Evolutionary conservation across 2,329 filamentous ascomycete genomes (phyloP), one percentile per base, ranked within the genome.

Genomic region (Kalaharituber pfeilii): DNA sequence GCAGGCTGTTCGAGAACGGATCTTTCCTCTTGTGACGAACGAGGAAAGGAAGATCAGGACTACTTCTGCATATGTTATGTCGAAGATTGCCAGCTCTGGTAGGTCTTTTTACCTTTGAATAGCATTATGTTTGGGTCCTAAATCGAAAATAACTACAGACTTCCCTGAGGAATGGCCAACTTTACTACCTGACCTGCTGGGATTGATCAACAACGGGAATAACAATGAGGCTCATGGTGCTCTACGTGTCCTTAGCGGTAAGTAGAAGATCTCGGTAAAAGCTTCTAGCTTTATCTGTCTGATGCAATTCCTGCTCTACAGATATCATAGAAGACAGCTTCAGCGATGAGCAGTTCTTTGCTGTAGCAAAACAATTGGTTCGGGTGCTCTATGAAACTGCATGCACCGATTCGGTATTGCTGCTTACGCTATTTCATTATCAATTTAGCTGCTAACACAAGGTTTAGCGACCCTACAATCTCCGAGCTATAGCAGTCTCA

Each of bases 131-230:
- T 18, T n/a, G 26, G 3, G 27, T n/a, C 26, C 24, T 29, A 42
- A n/a, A n/a, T n/a, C n/a, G n/a, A n/a, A n/a, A n/a, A 49, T n/a
- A 25, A 13, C 25, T 42, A 79, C 82, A 65, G 91, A 98, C 71
- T 96, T 94, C 66, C 91, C 91, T 52, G 86, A 95, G 57, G 78
- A 88, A 64, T 98, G 91, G 91, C 86, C 88, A n/a, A 78, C 79
- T 61, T 78, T 98, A 44, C 78, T 98, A 27, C 85, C 86, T 22
- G 78, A 80, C 29, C 74, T 96, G 42, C 77, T 98, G 57, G 77
- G 78, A 44, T 75, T 88, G 51, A 84, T 96, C 64, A 78, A 82
- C 53, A 77, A 74, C 52, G 86, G 85, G 57, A 80, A 74, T 59
- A 86, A 94, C 64, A 72, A 74, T 49, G 87, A 94, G 66, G 73